These are phyloP conservation scores for Phytophthora constricta DNA, from an alignment of 352 stramenopile species.

Conservation along the genomic window DNA sequence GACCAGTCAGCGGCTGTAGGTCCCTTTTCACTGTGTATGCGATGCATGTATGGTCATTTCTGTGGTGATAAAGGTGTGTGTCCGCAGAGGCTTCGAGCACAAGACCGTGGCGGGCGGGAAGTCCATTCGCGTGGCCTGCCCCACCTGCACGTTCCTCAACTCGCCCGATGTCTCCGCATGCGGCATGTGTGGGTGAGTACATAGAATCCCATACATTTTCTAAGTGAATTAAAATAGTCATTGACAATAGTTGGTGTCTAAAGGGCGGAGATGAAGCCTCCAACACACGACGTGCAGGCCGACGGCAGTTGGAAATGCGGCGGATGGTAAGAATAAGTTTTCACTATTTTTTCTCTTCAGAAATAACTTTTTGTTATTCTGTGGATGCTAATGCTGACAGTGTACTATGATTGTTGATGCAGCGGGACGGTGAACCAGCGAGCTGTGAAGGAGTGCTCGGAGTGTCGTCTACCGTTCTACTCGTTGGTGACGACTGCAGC, in stretches of 20 bases:
- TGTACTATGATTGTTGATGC: conserved; percentile 5
- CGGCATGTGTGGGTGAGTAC: conserved; percentile 80
- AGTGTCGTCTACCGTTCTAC: conserved; percentile 70
- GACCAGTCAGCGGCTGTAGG: conserved; percentile 30
- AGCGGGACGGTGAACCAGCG: conserved; percentile 67
- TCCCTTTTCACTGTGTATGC: background rate
- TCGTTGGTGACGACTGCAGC: conserved; percentile 68
- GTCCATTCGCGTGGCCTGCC: conserved; percentile 58
- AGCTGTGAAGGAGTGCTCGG: conserved; percentile 63
- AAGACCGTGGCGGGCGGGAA: conserved; percentile 71
- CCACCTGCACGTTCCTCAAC: conserved; percentile 78
- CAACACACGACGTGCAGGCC: conserved; percentile 68
- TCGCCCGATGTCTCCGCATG: conserved; percentile 54
- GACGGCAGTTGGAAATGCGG: conserved; percentile 81
- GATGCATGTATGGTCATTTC: background rate
- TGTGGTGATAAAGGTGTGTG: background rate
- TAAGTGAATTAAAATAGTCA: no score
- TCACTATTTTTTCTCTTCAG: background rate
- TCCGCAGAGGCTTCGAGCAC: conserved; percentile 39
- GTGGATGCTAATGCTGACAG: conserved; percentile 2
- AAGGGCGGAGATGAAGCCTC: conserved; percentile 67
- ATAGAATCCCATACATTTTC: no score
- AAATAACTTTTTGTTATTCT: background rate
- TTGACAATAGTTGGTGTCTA: no score
- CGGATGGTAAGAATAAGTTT: conserved; percentile 50